phyloP scores from a whole-genome alignment of 352 stramenopile genomes.

The Pythium brachiatum region DNA sequence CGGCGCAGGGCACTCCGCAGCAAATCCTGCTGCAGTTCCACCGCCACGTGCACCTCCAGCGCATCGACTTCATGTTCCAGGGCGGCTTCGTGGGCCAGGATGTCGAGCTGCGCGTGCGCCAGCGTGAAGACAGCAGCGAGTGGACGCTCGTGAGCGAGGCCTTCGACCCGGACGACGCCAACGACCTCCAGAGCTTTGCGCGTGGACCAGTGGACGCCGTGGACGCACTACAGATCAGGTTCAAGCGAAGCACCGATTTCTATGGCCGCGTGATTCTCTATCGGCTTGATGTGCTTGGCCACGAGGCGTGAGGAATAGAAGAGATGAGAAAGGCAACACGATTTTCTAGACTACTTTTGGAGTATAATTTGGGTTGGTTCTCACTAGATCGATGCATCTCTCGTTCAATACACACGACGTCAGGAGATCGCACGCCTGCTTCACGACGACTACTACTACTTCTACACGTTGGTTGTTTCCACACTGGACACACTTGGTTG shows the following conservation, averaged over 20 bases:
- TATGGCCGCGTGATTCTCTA: constrained; percentile 76
- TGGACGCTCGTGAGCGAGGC: constrained; percentile 29
- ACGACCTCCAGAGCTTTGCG: constrained; percentile 51
- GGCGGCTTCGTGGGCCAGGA: constrained; percentile 72
- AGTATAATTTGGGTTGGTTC: neutral
- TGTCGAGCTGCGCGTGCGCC: constrained; percentile 34
- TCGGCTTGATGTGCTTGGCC: constrained; percentile 41
- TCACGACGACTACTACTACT: neutral
- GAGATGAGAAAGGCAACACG: neutral
- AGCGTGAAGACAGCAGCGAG: constrained; percentile 3
- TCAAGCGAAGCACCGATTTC: constrained; percentile 67
- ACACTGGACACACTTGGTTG: too few relatives aligned
- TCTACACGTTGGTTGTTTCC: neutral
- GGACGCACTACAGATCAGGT: constrained; percentile 45
- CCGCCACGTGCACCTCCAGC: constrained; percentile 37
- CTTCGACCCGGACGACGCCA: constrained; percentile 46
- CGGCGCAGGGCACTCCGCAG: constrained; percentile 61
- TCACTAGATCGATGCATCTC: constrained; percentile 13
- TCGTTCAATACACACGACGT: constrained; percentile 19
- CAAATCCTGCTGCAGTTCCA: constrained; percentile 62
- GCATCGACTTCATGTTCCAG: constrained; percentile 69
- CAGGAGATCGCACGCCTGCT: constrained; percentile 1
- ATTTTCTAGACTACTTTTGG: neutral
- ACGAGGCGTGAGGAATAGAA: constrained; percentile 14
- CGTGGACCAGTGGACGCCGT: constrained; percentile 22